phyloP scores from a whole-genome alignment of 2,329 filamentous ascomycete species.

The Fusarium scirpi region DNA sequence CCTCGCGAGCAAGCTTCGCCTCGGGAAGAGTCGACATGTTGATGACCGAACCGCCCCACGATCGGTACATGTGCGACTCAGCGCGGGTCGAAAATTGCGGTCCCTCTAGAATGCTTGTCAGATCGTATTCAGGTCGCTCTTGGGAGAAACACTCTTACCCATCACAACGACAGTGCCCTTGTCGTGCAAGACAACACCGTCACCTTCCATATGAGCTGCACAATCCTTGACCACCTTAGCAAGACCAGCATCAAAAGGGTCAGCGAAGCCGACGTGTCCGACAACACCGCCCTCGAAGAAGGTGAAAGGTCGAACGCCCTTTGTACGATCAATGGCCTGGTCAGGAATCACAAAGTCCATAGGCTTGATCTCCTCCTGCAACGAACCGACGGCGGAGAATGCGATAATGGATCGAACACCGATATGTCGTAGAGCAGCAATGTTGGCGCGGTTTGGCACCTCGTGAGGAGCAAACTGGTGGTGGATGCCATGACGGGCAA shows the following conservation, averaged over 20 bases:
- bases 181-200: slow-evolving; percentile 86
- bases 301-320: slow-evolving; percentile 92
- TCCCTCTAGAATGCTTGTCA: slow-evolving; percentile 73
- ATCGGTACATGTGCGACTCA: slow-evolving; percentile 94
- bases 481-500: slow-evolving; percentile 89
- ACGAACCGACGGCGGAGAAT: slow-evolving; percentile 92
- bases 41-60: slow-evolving; percentile 94
- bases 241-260: slow-evolving; percentile 88
- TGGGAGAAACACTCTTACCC: slow-evolving; percentile 62
- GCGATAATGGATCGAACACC: slow-evolving; percentile 93
- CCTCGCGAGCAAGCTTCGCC: slow-evolving; percentile 94
- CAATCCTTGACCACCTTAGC: slow-evolving; percentile 82
- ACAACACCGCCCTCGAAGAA: slow-evolving; percentile 96
- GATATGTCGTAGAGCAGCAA: slow-evolving; percentile 92
- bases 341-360: slow-evolving; percentile 97
- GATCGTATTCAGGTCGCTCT: slow-evolving; percentile 29
- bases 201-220: slow-evolving; percentile 80
- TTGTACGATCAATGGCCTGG: slow-evolving; percentile 97
- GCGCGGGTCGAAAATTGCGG: slow-evolving; percentile 97
- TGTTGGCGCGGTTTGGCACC: slow-evolving; percentile 94
- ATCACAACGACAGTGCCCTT: slow-evolving; percentile 91
- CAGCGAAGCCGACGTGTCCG: slow-evolving; percentile 93
- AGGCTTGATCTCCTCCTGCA: slow-evolving; percentile 93
- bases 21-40: slow-evolving; percentile 98
- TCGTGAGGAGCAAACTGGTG: slow-evolving; percentile 95